phyloP scores from a whole-genome alignment of 2,329 filamentous ascomycete species.

The Apiospora koreana region DNA sequence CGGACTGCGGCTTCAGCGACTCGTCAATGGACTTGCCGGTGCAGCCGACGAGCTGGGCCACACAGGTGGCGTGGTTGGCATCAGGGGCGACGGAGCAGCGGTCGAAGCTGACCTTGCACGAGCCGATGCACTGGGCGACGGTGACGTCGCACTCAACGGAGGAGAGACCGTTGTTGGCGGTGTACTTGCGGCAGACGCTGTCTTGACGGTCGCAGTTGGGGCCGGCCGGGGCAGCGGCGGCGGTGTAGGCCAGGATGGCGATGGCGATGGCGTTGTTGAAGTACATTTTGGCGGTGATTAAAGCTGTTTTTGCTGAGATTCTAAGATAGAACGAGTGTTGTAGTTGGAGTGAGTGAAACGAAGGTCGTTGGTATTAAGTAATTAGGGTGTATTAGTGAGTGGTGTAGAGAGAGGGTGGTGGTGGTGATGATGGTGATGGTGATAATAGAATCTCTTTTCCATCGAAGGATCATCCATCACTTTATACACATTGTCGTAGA shows the following conservation, averaged over 20 bases:
- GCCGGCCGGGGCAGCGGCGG: slow-evolving; percentile 10
- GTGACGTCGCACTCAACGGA: not conserved
- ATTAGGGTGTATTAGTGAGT: slow-evolving; percentile 11
- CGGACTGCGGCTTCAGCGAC: slow-evolving; percentile 4
- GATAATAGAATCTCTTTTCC: not conserved
- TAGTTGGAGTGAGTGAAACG: slow-evolving; percentile 2
- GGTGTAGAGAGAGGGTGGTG: slow-evolving; percentile 2
- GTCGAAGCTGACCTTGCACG: not conserved
- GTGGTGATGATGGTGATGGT: slow-evolving; percentile 8
- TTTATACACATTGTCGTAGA: not conserved
- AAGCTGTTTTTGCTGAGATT: not conserved
- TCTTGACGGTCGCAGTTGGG: not conserved
- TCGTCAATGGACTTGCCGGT: not conserved
- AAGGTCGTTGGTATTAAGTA: not conserved
- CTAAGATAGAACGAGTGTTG: not conserved
- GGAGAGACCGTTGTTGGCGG: slow-evolving; percentile 5
- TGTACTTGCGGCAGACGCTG: slow-evolving; percentile 10
- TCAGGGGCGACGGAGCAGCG: not conserved
- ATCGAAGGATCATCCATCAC: not conserved
- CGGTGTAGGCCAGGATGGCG: slow-evolving; percentile 9
- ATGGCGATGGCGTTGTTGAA: slow-evolving; percentile 1
- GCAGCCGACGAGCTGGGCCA: not conserved
- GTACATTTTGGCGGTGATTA: slow-evolving; percentile 9
- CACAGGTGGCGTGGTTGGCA: slow-evolving; percentile 8
- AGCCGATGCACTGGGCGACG: slow-evolving; percentile 5